These are phyloP conservation scores for Coccomyxa sp. DNA, from an alignment of 139 green algal genomes.

Conservation along the genomic window DNA sequence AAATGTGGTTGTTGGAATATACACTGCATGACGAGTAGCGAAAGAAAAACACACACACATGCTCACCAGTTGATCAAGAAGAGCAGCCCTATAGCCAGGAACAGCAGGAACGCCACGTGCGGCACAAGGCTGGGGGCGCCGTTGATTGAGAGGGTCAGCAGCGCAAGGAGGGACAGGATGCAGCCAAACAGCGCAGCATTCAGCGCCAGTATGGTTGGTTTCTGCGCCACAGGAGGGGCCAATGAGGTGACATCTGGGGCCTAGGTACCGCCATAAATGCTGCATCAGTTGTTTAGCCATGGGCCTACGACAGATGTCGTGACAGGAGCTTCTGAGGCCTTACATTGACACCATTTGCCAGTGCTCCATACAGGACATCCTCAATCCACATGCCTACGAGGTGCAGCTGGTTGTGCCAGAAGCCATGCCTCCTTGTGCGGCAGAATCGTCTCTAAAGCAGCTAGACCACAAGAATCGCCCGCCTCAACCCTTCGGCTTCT, in stretches of 20 bases:
- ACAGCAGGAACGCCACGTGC: constrained; percentile 38
- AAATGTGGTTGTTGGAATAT: neutral
- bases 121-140: constrained; percentile 16
- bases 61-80: constrained; percentile 41
- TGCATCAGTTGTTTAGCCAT: too few species aligned
- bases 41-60: neutral
- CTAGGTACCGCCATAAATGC: too few species aligned
- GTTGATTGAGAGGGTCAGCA: constrained; percentile 16
- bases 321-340: too few species aligned
- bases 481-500: too few species aligned
- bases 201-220: constrained; percentile 39
- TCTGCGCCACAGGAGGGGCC: constrained; percentile 14
- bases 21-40: neutral
- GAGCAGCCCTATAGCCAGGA: constrained; percentile 35
- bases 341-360: constrained; percentile 46
- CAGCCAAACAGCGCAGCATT: constrained; percentile 41
- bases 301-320: too few species aligned
- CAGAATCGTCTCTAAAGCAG: neutral
- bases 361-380: constrained; percentile 37
- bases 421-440: neutral
- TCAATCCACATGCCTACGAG: constrained; percentile 25
- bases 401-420: neutral
- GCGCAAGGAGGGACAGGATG: constrained; percentile 18
- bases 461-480: neutral
- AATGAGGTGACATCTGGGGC: neutral